These are phyloP conservation scores for Botrytis aclada DNA, from an alignment of 2,329 filamentous ascomycete species.

Conservation along the genomic window DNA sequence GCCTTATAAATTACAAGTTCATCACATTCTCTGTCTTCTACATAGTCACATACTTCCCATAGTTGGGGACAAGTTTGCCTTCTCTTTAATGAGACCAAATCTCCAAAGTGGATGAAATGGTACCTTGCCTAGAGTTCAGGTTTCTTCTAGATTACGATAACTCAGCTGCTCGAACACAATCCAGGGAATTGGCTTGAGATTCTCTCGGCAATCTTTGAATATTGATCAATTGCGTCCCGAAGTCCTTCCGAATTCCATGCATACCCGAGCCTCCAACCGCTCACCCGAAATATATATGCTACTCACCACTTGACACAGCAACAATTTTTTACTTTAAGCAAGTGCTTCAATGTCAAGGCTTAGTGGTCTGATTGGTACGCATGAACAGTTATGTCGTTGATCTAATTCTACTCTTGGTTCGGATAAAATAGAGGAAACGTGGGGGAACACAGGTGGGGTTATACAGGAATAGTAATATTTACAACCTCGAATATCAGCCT, in stretches of 20 bases:
- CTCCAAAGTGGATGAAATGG: neutral
- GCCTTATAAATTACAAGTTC: neutral
- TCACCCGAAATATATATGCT: neutral
- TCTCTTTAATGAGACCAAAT: neutral
- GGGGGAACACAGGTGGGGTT: conserved; percentile 7
- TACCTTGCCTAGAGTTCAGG: too few species aligned
- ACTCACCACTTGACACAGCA: neutral
- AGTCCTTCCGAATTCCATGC: neutral
- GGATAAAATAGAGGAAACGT: conserved; percentile 6
- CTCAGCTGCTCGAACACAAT: neutral
- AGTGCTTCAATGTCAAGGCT: neutral
- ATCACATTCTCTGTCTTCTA: neutral
- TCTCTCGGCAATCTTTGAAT: neutral
- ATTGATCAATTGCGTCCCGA: neutral
- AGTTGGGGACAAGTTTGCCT: neutral
- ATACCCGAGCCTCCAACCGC: neutral
- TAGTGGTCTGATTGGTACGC: neutral
- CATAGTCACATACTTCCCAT: neutral
- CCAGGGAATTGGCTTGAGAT: neutral
- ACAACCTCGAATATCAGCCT: conserved; percentile 15
- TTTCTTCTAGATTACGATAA: neutral
- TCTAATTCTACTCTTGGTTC: neutral
- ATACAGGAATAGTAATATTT: conserved; percentile 2
- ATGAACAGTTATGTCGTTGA: conserved; percentile 8
- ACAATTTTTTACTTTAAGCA: neutral